These are phyloP conservation scores for Amoeboradix gromovi DNA, from an alignment of 371 early-diverging fungal species.

Conservation along the genomic window DNA sequence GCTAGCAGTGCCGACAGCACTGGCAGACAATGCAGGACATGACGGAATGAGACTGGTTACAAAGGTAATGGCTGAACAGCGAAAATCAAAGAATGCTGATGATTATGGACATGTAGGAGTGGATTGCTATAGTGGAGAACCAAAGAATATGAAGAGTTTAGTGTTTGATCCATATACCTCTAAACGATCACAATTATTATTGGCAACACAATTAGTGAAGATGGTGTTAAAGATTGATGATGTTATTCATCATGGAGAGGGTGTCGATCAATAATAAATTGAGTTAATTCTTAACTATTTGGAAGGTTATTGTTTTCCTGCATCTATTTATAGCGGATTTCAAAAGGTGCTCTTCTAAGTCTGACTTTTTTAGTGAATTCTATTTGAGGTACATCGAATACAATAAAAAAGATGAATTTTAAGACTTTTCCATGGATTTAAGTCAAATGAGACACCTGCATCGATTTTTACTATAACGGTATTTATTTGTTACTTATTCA, in stretches of 20 bases:
- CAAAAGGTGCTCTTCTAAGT: no score
- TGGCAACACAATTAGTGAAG: slow-evolving; percentile 96
- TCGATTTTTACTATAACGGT: no score
- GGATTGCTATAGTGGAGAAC: slow-evolving; percentile 34
- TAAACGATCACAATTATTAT: slow-evolving; percentile 87
- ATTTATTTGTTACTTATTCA: no score
- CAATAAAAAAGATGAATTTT: no score
- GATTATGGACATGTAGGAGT: slow-evolving; percentile 35
- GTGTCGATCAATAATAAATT: not conserved
- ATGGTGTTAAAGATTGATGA: slow-evolving; percentile 49
- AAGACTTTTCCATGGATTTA: no score
- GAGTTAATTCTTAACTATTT: no score
- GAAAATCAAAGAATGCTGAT: slow-evolving; percentile 26
- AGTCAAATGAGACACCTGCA: no score
- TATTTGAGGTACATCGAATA: no score
- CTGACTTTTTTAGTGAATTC: no score
- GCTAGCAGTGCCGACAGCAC: slow-evolving; percentile 78
- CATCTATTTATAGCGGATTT: no score
- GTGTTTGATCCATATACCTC: slow-evolving; percentile 95
- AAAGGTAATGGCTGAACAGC: slow-evolving; percentile 30
- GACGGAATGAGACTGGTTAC: not conserved
- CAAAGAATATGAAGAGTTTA: slow-evolving; percentile 8
- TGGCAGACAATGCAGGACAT: slow-evolving; percentile 88
- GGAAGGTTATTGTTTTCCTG: no score
- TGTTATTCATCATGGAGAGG: slow-evolving; percentile 8